Evolutionary conservation across 257 asterid species (phyloP).

Genomic region (Solanum clarkiae): DNA sequence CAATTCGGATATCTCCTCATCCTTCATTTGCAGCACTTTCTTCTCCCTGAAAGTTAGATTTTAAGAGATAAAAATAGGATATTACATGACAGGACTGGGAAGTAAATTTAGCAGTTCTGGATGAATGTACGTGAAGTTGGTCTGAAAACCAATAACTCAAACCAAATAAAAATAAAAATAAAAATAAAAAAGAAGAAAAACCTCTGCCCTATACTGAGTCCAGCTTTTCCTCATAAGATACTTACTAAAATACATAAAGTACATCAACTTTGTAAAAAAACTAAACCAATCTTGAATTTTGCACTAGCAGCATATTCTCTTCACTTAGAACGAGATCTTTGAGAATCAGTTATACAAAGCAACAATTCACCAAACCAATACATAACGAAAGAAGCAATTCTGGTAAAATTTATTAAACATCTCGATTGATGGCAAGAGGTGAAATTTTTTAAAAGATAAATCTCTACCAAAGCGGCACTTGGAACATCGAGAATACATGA

Average conservation of each 20-base stretch:
- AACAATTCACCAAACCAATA: background rate
- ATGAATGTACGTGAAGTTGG: background rate
- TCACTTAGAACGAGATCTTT: background rate
- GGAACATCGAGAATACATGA: background rate
- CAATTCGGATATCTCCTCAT: slow-evolving; percentile 50
- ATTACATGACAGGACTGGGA: background rate
- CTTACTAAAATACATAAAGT: background rate
- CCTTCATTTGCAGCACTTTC: slow-evolving; percentile 29
- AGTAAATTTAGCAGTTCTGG: background rate
- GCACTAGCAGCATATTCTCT: background rate
- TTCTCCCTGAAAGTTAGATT: slow-evolving; percentile 38
- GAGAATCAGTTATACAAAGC: background rate
- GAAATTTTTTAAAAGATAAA: background rate
- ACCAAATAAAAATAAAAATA: no score
- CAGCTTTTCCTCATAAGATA: background rate
- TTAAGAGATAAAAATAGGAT: background rate
- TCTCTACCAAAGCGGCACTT: background rate
- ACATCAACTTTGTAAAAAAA: background rate
- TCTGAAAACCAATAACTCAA: no score
- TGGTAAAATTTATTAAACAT: background rate
- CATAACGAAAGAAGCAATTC: background rate
- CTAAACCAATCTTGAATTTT: background rate
- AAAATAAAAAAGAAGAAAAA: background rate
- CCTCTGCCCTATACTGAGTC: background rate
- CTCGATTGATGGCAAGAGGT: background rate